A percentile compares a stretch with the other conserved stretches of the same genome.
phyloP scores from a whole-genome alignment of 2,329 filamentous ascomycete genomes.

The Periconia digitata region DNA sequence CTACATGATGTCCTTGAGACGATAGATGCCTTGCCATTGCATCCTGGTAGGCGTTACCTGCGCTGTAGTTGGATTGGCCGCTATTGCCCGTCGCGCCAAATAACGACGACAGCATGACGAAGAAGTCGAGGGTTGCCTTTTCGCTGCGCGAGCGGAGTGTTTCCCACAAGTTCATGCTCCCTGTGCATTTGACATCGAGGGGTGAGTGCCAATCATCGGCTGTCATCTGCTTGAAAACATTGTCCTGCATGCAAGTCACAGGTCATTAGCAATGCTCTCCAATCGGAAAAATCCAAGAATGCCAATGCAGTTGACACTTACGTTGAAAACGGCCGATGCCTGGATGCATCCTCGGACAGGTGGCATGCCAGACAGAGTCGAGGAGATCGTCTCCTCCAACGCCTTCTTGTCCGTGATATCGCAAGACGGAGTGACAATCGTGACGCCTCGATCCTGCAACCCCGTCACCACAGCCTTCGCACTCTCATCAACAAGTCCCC shows the following conservation, averaged over 20 bases:
- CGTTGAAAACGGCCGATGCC: constrained; percentile 14
- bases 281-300: neutral
- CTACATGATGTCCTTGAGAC: neutral
- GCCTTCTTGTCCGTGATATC: neutral
- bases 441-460: constrained; percentile 10
- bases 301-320: neutral
- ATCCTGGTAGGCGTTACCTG: constrained; percentile 1
- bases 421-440: constrained; percentile 8
- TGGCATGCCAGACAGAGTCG: constrained; percentile 3
- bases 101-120: constrained; percentile 23
- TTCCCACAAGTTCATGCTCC: neutral
- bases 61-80: constrained; percentile 6
- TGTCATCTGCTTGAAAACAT: neutral
- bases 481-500: neutral
- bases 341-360: constrained; percentile 17
- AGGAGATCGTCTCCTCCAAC: constrained; percentile 4
- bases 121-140: constrained; percentile 19
- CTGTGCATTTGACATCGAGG: neutral
- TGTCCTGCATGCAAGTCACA: neutral
- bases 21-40: constrained; percentile 1
- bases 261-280: neutral
- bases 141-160: neutral
- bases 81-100: constrained; percentile 21
- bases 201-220: neutral
- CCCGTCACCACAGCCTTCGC: constrained; percentile 7